These are phyloP conservation scores for Fusarium sp. DNA, from an alignment of 2,329 filamentous ascomycete species.

Conservation along the genomic window DNA sequence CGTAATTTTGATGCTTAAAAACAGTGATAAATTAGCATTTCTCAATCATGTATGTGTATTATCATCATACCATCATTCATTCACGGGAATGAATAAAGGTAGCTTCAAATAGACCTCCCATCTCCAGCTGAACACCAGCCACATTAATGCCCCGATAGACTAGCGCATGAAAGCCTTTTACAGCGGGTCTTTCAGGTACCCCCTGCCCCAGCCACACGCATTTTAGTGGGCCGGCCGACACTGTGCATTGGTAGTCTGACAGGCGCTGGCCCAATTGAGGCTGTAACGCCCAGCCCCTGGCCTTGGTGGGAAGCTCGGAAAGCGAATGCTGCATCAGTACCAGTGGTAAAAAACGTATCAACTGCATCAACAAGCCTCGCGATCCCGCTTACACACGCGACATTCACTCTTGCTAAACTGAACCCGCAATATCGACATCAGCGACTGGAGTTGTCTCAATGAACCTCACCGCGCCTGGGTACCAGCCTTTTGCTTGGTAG, in stretches of 20 bases:
- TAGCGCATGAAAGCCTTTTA: constrained; percentile 41
- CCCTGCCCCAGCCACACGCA: constrained; percentile 47
- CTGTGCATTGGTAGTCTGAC: constrained; percentile 44
- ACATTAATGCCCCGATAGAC: constrained; percentile 31
- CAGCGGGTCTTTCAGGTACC: constrained; percentile 33
- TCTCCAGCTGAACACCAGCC: constrained; percentile 45
- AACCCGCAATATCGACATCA: constrained; percentile 21
- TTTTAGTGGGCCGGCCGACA: constrained; percentile 37
- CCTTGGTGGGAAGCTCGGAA: constrained; percentile 41
- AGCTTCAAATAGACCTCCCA: neutral
- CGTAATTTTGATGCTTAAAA: no score
- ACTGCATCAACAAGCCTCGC: constrained; percentile 34
- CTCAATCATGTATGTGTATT: no score
- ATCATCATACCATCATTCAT: neutral
- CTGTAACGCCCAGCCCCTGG: constrained; percentile 45
- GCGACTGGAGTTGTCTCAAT: constrained; percentile 42
- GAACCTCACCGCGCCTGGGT: constrained; percentile 39
- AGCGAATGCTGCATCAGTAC: constrained; percentile 35
- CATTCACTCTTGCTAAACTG: constrained; percentile 12
- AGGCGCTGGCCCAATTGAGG: constrained; percentile 45
- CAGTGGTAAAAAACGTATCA: constrained; percentile 35
- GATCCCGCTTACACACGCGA: constrained; percentile 27
- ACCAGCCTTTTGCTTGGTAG: constrained; percentile 49
- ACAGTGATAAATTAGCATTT: no score
- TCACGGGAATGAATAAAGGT: no score